A percentile compares a stretch with the other conserved stretches of the same genome.
Evolutionary conservation across 306 rosid genomes (phyloP).

Genomic region (Malus sieversii): DNA sequence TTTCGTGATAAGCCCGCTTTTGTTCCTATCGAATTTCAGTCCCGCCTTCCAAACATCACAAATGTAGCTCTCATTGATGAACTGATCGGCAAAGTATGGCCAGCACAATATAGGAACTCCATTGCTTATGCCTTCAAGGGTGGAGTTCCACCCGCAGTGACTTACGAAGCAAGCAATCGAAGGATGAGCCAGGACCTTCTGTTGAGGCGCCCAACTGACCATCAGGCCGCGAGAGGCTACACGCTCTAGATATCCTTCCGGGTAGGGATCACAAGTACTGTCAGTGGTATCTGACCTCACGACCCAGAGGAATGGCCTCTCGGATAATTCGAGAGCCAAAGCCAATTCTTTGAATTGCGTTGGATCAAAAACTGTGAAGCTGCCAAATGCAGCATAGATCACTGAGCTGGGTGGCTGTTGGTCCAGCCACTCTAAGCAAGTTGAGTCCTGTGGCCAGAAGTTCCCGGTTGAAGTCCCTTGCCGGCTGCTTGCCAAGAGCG

Average conservation of each 20-base stretch:
- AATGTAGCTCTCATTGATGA: neutral
- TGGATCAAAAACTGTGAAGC: neutral
- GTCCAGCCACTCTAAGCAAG: neutral
- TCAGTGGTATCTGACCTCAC: neutral
- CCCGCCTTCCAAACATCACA: conserved; percentile 26
- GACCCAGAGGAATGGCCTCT: neutral
- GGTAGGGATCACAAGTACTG: neutral
- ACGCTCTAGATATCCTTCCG: neutral
- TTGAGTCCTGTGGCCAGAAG: neutral
- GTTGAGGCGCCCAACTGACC: neutral
- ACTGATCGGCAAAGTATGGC: neutral
- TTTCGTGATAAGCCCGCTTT: neutral
- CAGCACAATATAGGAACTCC: neutral
- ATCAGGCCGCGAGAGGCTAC: neutral
- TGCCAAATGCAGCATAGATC: neutral
- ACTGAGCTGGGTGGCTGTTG: neutral
- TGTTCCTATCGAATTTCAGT: neutral
- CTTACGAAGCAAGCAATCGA: neutral
- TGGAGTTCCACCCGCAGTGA: neutral
- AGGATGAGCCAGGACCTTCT: neutral
- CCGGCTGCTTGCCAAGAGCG: neutral
- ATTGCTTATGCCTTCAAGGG: neutral
- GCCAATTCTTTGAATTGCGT: neutral
- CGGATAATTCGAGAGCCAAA: neutral
- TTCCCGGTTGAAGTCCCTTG: neutral